Conservation (phyloP, 768 basidiomycete genomes). For the Serendipita sp. region DNA sequence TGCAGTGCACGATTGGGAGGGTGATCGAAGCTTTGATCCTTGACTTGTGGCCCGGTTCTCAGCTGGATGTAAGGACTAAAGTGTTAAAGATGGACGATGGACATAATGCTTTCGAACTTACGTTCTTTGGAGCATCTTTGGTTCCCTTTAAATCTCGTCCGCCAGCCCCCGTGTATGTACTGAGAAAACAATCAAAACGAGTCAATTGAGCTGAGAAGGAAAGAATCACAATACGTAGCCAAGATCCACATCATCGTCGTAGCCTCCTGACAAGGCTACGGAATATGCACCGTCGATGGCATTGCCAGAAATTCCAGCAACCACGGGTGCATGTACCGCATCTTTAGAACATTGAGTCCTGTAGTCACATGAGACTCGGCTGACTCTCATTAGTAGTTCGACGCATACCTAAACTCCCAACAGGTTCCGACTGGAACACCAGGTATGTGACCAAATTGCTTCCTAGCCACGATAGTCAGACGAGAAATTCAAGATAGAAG, state of each 20-base stretch:
- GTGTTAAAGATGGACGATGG: background rate
- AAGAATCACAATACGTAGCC: constrained; percentile 65
- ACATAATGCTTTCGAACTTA: constrained; percentile 18
- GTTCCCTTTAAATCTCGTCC: constrained; percentile 82
- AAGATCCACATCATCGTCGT: constrained; percentile 69
- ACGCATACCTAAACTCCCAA: constrained; percentile 53
- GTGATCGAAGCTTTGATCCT: constrained; percentile 67
- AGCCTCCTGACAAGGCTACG: constrained; percentile 77
- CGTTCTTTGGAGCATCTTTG: constrained; percentile 67
- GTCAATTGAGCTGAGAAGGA: background rate
- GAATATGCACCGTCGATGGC: constrained; percentile 55
- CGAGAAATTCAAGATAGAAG: background rate
- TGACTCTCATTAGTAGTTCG: background rate
- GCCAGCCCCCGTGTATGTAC: constrained; percentile 72
- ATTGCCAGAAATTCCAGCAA: constrained; percentile 62
- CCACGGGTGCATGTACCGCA: constrained; percentile 73
- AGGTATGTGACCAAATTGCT: constrained; percentile 66
- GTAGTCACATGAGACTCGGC: background rate
- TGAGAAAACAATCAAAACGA: constrained; percentile 16
- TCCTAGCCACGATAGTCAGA: constrained; percentile 26
- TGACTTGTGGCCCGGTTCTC: constrained; percentile 76
- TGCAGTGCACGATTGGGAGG: constrained; percentile 51
- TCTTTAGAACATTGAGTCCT: constrained; percentile 54
- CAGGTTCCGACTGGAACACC: constrained; percentile 63
- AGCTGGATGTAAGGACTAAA: constrained; percentile 30